Evolutionary conservation across 495 filamentous ascomycete genomes (phyloP).

Genomic region (Podospora anserina): DNA sequence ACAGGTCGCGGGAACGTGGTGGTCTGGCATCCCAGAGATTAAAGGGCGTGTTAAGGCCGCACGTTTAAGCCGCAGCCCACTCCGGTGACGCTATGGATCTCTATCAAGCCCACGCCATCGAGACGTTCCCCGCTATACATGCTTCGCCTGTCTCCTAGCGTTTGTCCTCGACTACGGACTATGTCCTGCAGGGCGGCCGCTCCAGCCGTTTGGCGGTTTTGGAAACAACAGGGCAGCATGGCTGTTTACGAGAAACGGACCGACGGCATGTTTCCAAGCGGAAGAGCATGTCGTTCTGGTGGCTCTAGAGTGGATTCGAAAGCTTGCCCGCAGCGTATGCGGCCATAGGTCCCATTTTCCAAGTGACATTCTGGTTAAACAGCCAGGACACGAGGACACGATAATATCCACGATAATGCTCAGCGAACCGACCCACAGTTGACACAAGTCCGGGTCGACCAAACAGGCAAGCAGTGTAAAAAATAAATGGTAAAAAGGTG

Average conservation of each 20-base stretch:
- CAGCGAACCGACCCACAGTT: slow-evolving; percentile 5
- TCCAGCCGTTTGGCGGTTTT: slow-evolving; percentile 3
- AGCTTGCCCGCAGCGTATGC: slow-evolving; percentile 3
- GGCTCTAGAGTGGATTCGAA: not conserved
- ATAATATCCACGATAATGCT: slow-evolving; percentile 6
- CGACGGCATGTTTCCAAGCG: not conserved
- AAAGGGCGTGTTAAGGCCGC: slow-evolving; percentile 21
- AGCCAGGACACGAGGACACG: not conserved
- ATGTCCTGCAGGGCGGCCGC: slow-evolving; percentile 11
- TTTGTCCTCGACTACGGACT: not conserved
- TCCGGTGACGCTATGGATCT: slow-evolving; percentile 13
- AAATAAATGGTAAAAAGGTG: not conserved
- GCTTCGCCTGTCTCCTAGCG: slow-evolving; percentile 3
- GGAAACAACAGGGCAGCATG: not conserved
- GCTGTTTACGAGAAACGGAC: slow-evolving; percentile 1
- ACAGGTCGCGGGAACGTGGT: slow-evolving; percentile 22
- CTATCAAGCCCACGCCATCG: slow-evolving; percentile 12
- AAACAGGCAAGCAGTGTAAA: not conserved
- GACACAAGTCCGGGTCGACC: slow-evolving; percentile 11
- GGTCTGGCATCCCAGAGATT: slow-evolving; percentile 21
- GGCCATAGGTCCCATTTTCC: slow-evolving; percentile 3
- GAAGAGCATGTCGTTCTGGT: not conserved
- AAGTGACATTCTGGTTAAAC: slow-evolving; percentile 6
- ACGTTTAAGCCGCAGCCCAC: slow-evolving; percentile 17
- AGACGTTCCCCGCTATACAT: slow-evolving; percentile 11